Percentiles rank a stretch among this genome's conserved stretches.
These are phyloP conservation scores for Pseudozyma tsukubaensis DNA, from an alignment of 1,284 basidiomycete genomes.

Conservation along the genomic window DNA sequence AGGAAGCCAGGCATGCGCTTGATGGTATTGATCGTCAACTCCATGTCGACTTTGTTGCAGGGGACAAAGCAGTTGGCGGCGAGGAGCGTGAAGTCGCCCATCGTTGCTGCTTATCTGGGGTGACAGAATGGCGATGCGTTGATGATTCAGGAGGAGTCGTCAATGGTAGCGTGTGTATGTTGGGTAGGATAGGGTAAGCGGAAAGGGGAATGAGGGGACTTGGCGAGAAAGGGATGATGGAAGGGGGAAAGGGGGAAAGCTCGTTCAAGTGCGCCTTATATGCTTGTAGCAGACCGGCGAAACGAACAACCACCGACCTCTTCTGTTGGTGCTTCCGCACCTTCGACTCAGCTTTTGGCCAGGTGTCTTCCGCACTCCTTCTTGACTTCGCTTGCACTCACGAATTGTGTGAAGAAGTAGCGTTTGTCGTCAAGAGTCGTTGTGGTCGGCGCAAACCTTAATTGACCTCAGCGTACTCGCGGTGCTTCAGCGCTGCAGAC, in stretches of 20 bases:
- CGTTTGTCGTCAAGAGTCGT: too few relatives aligned
- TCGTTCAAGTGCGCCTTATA: not conserved
- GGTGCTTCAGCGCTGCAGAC: too few relatives aligned
- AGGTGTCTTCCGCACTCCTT: too few relatives aligned
- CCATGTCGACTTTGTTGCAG: not conserved
- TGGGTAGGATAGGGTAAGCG: too few relatives aligned
- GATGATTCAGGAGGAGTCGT: too few relatives aligned
- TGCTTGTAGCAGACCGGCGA: not conserved
- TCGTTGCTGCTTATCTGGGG: not conserved
- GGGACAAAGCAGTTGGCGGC: constrained; percentile 5
- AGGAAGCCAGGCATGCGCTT: too few relatives aligned
- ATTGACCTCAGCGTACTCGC: too few relatives aligned
- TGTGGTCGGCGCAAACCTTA: too few relatives aligned
- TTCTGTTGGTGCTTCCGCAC: not conserved
- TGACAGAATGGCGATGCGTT: not conserved
- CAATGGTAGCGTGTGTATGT: too few relatives aligned
- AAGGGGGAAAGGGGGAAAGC: not conserved
- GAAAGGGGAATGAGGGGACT: too few relatives aligned
- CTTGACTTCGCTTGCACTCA: too few relatives aligned
- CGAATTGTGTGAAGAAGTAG: too few relatives aligned
- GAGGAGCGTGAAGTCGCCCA: not conserved
- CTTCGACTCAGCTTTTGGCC: not conserved
- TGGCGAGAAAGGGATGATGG: not conserved
- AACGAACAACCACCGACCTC: not conserved
- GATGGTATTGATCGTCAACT: not conserved